Base-by-base conservation (phyloP, 2,329 filamentous ascomycete genomes). In the Cucurbitaria berberidis region DNA sequence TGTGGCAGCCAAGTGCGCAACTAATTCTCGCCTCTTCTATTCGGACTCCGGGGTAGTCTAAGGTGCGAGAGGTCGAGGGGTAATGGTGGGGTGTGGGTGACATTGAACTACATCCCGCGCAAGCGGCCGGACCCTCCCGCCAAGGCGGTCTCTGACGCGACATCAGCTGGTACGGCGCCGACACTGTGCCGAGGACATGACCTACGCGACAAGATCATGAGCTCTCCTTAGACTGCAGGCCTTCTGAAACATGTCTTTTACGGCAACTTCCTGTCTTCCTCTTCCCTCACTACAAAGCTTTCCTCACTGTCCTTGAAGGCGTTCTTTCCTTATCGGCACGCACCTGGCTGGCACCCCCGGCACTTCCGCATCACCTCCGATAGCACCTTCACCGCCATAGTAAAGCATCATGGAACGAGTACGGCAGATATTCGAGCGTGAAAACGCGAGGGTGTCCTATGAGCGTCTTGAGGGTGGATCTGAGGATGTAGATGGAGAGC, bases 381-480 rank as follows among this genome's bases (percentile, higher is more conserved):
- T 35, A 38, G 13, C n/a, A 36, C 44, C 40, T 34, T 46, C 39
- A 48, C 36, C 36, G 36, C 57, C 41, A 39, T 40, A 36, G 19
- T 41, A 44, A 16, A 34, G 21, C 34, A 59, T 30, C 46, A 76
- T 77, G 75, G 69, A 76, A 10, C 69, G 72, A 9, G 59, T 77
- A 46, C 67, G 69, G 30, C 49, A 53, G 15, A 48, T 75, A 13
- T 67, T 75, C 45, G 64, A 62, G 59, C 63, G 63, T 53, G 60
- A 63, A 55, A 64, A 63, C 41, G 61, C 59, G 13, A 51, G 51
- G 11, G 59, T 58, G n/a, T 62, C 69, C 1, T 77, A 77, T 55
- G 74, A 76, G 58, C 72, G 73, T 15, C 63, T 77, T 7, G 64
- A 74, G 47, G 73, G 72, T n/a, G 70, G 73, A 15, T 73, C 69